phyloP scores from a whole-genome alignment of 2,329 filamentous ascomycete species.

The Pleomassaria siparia region DNA sequence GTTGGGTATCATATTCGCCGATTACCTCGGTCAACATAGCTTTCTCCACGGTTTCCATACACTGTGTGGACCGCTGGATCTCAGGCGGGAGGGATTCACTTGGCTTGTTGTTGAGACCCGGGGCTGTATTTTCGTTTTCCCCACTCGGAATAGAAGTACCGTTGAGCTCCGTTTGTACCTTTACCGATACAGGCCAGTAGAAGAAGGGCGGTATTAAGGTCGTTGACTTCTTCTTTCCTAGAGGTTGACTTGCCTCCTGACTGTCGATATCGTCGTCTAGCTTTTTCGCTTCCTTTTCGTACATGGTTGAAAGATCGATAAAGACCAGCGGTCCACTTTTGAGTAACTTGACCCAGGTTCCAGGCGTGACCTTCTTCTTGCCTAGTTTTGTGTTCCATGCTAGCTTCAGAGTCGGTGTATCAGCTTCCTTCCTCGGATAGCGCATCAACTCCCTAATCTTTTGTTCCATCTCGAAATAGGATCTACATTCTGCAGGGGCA shows the following conservation, averaged over 20 bases:
- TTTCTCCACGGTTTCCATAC: conserved; percentile 29
- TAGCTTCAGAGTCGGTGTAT: conserved; percentile 8
- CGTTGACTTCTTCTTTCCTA: not conserved
- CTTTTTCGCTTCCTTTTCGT: conserved; percentile 5
- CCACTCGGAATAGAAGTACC: not conserved
- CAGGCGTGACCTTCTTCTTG: conserved; percentile 13
- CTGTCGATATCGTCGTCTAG: not conserved
- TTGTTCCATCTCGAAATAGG: conserved; percentile 36
- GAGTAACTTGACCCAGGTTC: conserved; percentile 24
- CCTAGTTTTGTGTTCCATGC: conserved; percentile 6
- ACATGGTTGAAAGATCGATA: conserved; percentile 19
- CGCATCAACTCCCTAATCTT: conserved; percentile 21
- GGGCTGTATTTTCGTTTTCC: not conserved
- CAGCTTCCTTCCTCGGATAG: not conserved
- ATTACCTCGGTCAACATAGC: conserved; percentile 21
- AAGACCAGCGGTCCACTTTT: conserved; percentile 18
- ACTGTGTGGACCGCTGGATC: conserved; percentile 8
- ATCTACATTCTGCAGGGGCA: conserved; percentile 20
- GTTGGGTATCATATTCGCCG: conserved; percentile 2
- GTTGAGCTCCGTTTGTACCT: not conserved
- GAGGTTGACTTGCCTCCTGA: not conserved
- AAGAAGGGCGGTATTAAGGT: conserved; percentile 28
- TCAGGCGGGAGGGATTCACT: conserved; percentile 2
- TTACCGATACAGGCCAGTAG: conserved; percentile 20
- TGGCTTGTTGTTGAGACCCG: not conserved